Percentiles rank a stretch among this genome's conserved stretches.
phyloP scores from a whole-genome alignment of 495 filamentous ascomycete species.

The Penicillium antarcticum region DNA sequence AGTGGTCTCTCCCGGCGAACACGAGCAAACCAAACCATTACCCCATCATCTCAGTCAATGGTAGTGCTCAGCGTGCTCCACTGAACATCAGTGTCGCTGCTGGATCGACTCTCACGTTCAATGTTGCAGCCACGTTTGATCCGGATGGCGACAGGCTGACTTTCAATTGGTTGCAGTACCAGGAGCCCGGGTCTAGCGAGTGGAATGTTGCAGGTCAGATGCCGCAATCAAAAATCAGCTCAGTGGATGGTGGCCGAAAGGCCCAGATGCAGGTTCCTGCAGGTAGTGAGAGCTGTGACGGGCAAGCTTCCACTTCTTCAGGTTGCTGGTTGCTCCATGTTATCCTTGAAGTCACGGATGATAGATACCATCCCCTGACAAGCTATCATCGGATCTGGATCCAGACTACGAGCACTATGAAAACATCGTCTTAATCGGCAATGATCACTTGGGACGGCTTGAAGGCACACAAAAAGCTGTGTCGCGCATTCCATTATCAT shows the following conservation, averaged over 20 bases:
- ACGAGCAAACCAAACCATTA: constrained; percentile 35
- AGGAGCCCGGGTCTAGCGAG: constrained; percentile 39
- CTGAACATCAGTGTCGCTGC: constrained; percentile 31
- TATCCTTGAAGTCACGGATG: constrained; percentile 40
- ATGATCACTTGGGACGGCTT: too few relatives aligned
- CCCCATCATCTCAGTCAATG: constrained; percentile 42
- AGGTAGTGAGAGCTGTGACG: constrained; percentile 16
- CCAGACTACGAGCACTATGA: constrained; percentile 24
- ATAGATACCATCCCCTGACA: constrained; percentile 29
- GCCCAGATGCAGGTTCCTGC: constrained; percentile 23
- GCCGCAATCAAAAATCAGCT: constrained; percentile 25
- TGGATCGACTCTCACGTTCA: constrained; percentile 31
- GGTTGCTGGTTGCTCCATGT: constrained; percentile 35
- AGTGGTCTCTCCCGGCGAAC: constrained; percentile 39
- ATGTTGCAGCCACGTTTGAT: constrained; percentile 41
- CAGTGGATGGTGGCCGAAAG: constrained; percentile 22
- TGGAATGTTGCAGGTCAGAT: constrained; percentile 38
- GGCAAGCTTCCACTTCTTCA: neutral
- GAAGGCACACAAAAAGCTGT: too few relatives aligned
- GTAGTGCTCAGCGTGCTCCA: constrained; percentile 22
- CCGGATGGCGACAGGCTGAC: constrained; percentile 36
- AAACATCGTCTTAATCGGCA: neutral
- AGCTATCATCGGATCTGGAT: constrained; percentile 41
- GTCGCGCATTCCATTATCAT: too few relatives aligned
- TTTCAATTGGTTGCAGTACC: constrained; percentile 49